Conservation (phyloP, 2,329 filamentous ascomycete species). For the Fusarium buxicola region DNA sequence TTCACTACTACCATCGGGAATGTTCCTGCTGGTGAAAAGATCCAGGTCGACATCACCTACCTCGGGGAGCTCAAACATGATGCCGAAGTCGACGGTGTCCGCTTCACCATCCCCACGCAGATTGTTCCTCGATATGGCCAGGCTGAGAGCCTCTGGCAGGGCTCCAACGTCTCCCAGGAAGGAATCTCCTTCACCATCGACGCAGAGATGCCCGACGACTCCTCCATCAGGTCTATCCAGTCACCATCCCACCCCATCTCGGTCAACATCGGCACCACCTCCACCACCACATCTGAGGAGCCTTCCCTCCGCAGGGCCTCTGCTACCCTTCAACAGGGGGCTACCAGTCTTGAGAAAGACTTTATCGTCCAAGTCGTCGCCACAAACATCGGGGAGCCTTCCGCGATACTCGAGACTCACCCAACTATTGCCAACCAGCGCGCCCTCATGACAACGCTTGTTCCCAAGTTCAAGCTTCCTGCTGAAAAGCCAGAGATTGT, state of each 20-base stretch:
- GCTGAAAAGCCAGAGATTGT: slow-evolving; percentile 70
- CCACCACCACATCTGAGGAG: slow-evolving; percentile 53
- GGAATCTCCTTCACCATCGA: slow-evolving; percentile 51
- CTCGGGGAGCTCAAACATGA: slow-evolving; percentile 80
- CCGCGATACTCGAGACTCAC: slow-evolving; percentile 75
- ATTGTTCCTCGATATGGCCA: slow-evolving; percentile 75
- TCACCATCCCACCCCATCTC: slow-evolving; percentile 77
- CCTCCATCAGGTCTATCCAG: slow-evolving; percentile 69
- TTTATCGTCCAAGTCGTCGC: slow-evolving; percentile 74
- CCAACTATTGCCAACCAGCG: slow-evolving; percentile 69
- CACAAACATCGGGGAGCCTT: slow-evolving; percentile 69
- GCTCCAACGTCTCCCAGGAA: slow-evolving; percentile 7
- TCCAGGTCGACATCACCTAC: slow-evolving; percentile 73
- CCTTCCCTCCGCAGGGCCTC: slow-evolving; percentile 70
- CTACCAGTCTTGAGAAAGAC: slow-evolving; percentile 68
- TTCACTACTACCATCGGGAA: slow-evolving; percentile 78
- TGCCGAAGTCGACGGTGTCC: slow-evolving; percentile 72
- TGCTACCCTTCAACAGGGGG: slow-evolving; percentile 67
- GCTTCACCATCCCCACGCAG: slow-evolving; percentile 74
- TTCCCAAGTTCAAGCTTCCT: slow-evolving; percentile 75
- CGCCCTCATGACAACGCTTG: slow-evolving; percentile 77
- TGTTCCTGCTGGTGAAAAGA: slow-evolving; percentile 66
- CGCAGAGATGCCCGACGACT: slow-evolving; percentile 61
- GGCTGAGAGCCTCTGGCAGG: slow-evolving; percentile 4
- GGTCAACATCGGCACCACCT: slow-evolving; percentile 70